phyloP scores from a whole-genome alignment of 2,329 filamentous ascomycete genomes.

The Fonsecaea erecta region DNA sequence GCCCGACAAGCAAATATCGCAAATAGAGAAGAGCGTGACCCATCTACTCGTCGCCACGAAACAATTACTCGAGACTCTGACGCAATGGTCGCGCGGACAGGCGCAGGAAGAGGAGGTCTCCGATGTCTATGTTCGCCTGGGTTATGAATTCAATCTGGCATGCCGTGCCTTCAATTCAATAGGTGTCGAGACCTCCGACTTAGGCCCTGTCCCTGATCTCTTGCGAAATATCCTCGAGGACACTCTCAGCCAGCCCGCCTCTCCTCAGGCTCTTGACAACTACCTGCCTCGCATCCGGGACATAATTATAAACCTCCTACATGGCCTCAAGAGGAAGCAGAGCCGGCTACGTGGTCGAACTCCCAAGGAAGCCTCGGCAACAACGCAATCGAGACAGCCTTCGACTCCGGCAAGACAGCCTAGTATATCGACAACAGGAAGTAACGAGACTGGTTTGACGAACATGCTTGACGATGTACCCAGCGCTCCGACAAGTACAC shows the following conservation, averaged over 20 bases:
- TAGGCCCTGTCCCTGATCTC: slow-evolving; percentile 92
- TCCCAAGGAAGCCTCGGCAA: slow-evolving; percentile 54
- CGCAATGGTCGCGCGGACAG: slow-evolving; percentile 92
- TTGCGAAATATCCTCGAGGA: slow-evolving; percentile 90
- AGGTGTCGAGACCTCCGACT: slow-evolving; percentile 89
- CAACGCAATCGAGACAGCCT: slow-evolving; percentile 21
- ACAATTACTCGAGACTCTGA: slow-evolving; percentile 94
- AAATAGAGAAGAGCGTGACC: slow-evolving; percentile 98
- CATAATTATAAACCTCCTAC: slow-evolving; percentile 96
- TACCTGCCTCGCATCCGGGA: slow-evolving; percentile 94
- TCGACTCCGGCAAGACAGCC: slow-evolving; percentile 44
- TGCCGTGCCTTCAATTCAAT: slow-evolving; percentile 96
- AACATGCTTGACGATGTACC: slow-evolving; percentile 46
- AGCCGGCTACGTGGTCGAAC: slow-evolving; percentile 72
- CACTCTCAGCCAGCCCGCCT: slow-evolving; percentile 94
- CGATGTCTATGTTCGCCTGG: slow-evolving; percentile 94
- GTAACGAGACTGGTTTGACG: slow-evolving; percentile 51
- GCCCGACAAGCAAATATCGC: slow-evolving; percentile 79
- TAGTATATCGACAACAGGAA: slow-evolving; percentile 54
- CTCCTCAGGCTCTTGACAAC: slow-evolving; percentile 87
- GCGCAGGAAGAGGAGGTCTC: slow-evolving; percentile 95
- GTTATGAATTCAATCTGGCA: slow-evolving; percentile 99
- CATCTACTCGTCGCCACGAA: slow-evolving; percentile 97
- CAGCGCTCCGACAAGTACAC: slow-evolving; percentile 24
- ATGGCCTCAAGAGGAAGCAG: slow-evolving; percentile 96